Evolutionary conservation across 495 filamentous ascomycete species (phyloP), one percentile per base, ranked within the genome.

Genomic region (Trichodelitschia bisporula): DNA sequence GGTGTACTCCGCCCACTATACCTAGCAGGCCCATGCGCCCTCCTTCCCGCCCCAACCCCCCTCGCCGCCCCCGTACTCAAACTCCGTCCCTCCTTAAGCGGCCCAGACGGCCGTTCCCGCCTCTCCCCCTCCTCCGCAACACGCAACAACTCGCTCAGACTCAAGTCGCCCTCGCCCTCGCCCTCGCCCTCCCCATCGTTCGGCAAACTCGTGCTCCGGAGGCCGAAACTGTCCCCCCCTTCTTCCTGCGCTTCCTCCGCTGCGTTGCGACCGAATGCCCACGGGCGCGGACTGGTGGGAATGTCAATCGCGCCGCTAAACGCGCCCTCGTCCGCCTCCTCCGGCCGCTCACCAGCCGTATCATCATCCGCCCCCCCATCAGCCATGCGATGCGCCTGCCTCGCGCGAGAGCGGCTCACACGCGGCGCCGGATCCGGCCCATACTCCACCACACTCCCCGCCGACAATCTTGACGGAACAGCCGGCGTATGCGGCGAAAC

Each of bases 401-500:
- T 25, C 11, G 44, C 35, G 9, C 42, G 32, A 20, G 34, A 39
- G 18, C 38, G 29, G 18, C 36, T 45, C 24, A 35, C 36, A 3
- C 36, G 40, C 8, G 40, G 37, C 24, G 44, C 8, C 10, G 15
- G 15, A 8, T 31, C 27, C 12, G 21, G 21, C 6, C 11, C 49
- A 41, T 83, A 78, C 42, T 79, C 72, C n/a, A 74, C 67, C 30
- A 78, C 75, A 31, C 74, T 80, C 41, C 79, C 74, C 10, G 80
- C 80, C 45, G 78, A 89, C 26, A 95, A 51, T n/a, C 84, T 66
- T 13, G 80, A 91, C 19, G 83, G 80, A 27, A 92, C 77, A 12
- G 83, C 79, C 3, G 84, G 83, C 3, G 79, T 91, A 41, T 92
- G 84, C 5, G 83, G 83, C 2, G 79, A 90, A 28, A 90, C 61